These are phyloP conservation scores for Lonicera japonica DNA, from an alignment of 129 eudicot species.

Conservation along the genomic window DNA sequence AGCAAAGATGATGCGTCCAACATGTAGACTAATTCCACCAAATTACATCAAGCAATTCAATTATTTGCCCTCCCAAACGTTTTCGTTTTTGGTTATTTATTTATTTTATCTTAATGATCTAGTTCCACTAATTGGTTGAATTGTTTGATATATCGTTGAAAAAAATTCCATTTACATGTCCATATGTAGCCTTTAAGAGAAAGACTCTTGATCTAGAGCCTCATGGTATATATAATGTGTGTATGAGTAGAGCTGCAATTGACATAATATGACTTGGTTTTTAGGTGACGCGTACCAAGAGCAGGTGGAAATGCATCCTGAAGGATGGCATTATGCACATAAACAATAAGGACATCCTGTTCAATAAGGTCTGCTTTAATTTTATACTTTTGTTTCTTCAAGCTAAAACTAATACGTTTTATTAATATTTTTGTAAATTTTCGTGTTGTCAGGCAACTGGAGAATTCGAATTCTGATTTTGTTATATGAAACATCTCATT, in stretches of 20 bases:
- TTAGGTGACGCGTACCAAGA: conserved; percentile 96
- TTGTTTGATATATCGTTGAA: too few species aligned
- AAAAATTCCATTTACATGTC: too few species aligned
- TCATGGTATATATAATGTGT: neutral
- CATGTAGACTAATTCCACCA: too few species aligned
- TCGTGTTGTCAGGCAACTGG: conserved; percentile 67
- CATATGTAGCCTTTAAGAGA: too few species aligned
- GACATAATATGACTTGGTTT: conserved; percentile 5
- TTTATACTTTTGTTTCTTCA: neutral
- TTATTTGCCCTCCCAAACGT: too few species aligned
- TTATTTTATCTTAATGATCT: too few species aligned
- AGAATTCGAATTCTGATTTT: conserved; percentile 81
- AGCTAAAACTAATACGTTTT: neutral
- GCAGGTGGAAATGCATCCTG: conserved; percentile 97
- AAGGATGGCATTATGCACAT: conserved; percentile 98
- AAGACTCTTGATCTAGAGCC: too few species aligned
- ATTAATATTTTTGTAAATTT: neutral
- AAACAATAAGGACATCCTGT: conserved; percentile 79
- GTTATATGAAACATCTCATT: conserved; percentile 10
- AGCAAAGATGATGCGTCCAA: too few species aligned
- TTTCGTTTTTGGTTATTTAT: too few species aligned
- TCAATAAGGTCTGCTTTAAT: conserved; percentile 59
- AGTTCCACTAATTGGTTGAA: too few species aligned
- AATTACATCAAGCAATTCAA: too few species aligned
- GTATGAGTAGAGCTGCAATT: conserved; percentile 1